phyloP scores from a whole-genome alignment of 768 basidiomycete species.

The Lactarius indigo region DNA sequence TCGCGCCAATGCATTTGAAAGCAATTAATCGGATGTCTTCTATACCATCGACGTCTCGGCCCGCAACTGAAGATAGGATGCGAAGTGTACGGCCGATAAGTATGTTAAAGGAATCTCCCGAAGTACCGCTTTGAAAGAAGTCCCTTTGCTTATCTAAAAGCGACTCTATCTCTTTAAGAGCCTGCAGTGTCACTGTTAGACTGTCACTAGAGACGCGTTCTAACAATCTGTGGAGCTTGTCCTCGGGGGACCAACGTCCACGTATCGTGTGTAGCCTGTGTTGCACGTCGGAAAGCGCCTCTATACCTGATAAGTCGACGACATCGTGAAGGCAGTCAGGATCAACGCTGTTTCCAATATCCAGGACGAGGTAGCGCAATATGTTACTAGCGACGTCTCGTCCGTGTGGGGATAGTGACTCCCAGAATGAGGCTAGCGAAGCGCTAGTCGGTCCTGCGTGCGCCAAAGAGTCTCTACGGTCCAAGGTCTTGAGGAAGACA shows the following conservation, averaged over 20 bases:
- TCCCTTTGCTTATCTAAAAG: conserved; percentile 53
- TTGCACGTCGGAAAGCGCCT: conserved; percentile 51
- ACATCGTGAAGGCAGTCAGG: conserved; percentile 63
- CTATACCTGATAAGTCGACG: conserved; percentile 71
- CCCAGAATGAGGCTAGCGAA: conserved; percentile 77
- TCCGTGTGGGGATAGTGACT: conserved; percentile 49
- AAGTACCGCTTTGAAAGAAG: conserved; percentile 58
- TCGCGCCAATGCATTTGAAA: conserved; percentile 85
- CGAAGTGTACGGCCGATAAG: conserved; percentile 65
- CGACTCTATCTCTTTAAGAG: conserved; percentile 68
- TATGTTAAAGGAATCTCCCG: conserved; percentile 85
- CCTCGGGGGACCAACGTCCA: conserved; percentile 46
- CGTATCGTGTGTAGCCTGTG: conserved; percentile 45
- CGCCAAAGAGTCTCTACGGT: conserved; percentile 68
- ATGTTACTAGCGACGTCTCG: conserved; percentile 53
- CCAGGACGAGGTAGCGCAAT: conserved; percentile 66
- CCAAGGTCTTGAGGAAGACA: conserved; percentile 66
- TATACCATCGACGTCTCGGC: conserved; percentile 73
- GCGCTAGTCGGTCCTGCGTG: conserved; percentile 87
- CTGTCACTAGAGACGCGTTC: conserved; percentile 79
- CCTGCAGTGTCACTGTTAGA: conserved; percentile 66
- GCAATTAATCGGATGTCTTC: conserved; percentile 67
- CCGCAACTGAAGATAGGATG: conserved; percentile 63
- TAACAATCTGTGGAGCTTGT: conserved; percentile 62
- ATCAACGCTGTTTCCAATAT: conserved; percentile 52